Evolutionary conservation across 306 rosid genomes (phyloP).

Genomic region (Castanea mollissima): DNA sequence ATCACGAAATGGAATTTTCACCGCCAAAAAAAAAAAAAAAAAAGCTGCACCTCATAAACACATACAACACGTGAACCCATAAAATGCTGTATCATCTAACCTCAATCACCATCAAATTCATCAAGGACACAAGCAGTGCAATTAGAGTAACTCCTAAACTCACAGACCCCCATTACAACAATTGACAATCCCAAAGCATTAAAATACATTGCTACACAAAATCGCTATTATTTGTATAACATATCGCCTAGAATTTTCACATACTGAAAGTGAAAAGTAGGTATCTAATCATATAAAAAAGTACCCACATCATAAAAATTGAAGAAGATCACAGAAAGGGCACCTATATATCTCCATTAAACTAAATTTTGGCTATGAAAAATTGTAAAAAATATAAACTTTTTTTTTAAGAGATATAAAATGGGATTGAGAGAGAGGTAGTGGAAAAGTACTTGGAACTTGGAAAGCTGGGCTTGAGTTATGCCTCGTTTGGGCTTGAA

Average conservation of each 20-base stretch:
- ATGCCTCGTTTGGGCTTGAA: conserved; percentile 51
- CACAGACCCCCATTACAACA: not conserved
- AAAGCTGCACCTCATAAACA: not conserved
- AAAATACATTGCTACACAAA: no score
- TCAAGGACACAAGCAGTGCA: not conserved
- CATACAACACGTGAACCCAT: not conserved
- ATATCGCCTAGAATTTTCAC: not conserved
- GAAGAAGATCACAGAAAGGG: not conserved
- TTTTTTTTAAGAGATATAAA: not conserved
- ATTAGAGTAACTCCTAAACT: not conserved
- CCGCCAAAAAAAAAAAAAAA: not conserved
- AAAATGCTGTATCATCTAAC: not conserved
- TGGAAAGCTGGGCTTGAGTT: conserved; percentile 47
- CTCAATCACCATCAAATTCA: not conserved
- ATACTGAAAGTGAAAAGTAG: not conserved
- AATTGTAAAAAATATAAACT: not conserved
- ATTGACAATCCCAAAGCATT: not conserved
- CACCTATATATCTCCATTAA: not conserved
- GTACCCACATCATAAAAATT: not conserved
- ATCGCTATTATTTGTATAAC: not conserved
- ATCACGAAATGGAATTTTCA: no score
- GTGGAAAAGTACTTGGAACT: conserved; percentile 41
- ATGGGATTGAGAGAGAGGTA: not conserved
- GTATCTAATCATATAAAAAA: not conserved
- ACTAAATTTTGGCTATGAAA: not conserved